Base-by-base conservation (phyloP, 306 rosid genomes). In the Cajanus cajan region DNA sequence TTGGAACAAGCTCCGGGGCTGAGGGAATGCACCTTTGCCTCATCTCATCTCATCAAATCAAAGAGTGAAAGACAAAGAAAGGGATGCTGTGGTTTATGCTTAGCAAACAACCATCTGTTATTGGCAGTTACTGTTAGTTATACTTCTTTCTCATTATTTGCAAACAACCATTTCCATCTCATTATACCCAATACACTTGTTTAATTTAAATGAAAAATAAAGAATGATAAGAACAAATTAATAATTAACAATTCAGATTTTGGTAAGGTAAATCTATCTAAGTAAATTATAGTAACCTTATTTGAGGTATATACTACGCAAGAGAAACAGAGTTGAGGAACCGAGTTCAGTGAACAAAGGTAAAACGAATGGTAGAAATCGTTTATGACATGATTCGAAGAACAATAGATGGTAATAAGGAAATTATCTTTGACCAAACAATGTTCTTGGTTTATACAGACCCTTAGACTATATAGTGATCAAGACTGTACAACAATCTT, bases 1-100 rank as follows among this genome's bases (percentile, higher is more conserved):
- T 64, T 51, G 63, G 76, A 34, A 71, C 34, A 51, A 71, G 77
- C 65, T 19, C 77, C 19, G 77, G 70, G 8, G 59, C 43, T 16
- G 12, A 19, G 40, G 13, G 67, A n/a, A 40, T 43, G 39, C 31
- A 59, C 64, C 11, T 12, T 63, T 47, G 43, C 48, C 22, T 73
- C 82, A 78, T 77, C 10, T 25, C 39, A 58, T n/a, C n/a, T n/a
- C n/a, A n/a, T n/a, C n/a, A 28, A 3, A 28, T 28, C 31, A 28
- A 3, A 28, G 31, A 28, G 31, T 28, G 31, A 3, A 28, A 28
- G 31, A 28, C 31, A 64, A 18, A 66, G 51, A 40, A 40, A 39
- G 31, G 0, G 50, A 66, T 40, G 8, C 1, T 8, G 2, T 39
- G 50, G 24, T 37, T 39, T 19, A 41, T 67, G 52, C 54, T 40